phyloP scores from a whole-genome alignment of 179 eudicot species.

The Gypsophila paniculata region DNA sequence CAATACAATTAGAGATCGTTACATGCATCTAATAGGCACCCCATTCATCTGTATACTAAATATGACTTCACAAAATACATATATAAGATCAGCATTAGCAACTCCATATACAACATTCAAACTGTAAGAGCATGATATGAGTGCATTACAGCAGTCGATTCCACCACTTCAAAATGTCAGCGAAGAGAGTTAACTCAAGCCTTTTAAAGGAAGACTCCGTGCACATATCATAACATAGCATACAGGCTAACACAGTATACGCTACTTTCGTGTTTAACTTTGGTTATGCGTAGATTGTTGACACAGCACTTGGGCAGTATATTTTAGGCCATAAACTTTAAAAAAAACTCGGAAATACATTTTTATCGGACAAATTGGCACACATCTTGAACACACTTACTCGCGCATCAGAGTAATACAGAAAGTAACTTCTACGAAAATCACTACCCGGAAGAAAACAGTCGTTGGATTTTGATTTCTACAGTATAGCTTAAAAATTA shows the following conservation, averaged over 20 bases:
- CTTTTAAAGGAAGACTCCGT: not conserved
- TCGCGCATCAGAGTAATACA: not conserved
- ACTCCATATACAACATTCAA: not conserved
- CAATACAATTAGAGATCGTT: not conserved
- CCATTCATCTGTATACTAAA: not conserved
- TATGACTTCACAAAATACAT: not conserved
- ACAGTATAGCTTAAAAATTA: not conserved
- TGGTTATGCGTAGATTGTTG: not conserved
- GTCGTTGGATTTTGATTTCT: no score
- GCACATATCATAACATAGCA: not conserved
- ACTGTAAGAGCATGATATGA: not conserved
- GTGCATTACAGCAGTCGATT: conserved; percentile 1
- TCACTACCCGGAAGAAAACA: no score
- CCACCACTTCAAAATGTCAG: conserved; percentile 6
- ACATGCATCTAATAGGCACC: not conserved
- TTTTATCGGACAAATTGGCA: no score
- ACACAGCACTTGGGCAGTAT: not conserved
- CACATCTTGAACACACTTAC: not conserved
- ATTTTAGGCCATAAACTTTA: not conserved
- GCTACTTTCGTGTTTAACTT: not conserved
- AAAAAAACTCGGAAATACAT: not conserved
- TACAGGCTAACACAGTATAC: not conserved
- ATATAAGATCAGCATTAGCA: not conserved
- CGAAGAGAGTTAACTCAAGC: not conserved
- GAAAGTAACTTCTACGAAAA: no score